Evolutionary conservation across 2,329 filamentous ascomycete species (phyloP).

Genomic region (Teratosphaeriaceae sp.): DNA sequence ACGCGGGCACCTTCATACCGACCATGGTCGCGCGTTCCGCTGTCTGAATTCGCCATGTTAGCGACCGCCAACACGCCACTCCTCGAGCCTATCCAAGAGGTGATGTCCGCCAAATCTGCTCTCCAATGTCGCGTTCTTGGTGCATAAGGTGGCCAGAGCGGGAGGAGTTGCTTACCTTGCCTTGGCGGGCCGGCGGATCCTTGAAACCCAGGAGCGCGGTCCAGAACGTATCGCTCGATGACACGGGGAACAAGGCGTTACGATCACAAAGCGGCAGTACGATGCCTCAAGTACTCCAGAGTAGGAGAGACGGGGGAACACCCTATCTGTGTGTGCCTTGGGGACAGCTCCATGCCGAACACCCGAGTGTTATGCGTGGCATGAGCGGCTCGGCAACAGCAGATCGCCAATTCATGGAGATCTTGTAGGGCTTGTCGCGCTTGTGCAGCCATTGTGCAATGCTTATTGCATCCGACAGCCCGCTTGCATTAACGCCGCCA

Average conservation of each 20-base stretch:
- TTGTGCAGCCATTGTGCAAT: no score
- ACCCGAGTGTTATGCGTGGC: neutral
- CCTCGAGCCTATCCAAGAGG: neutral
- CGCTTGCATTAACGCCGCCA: no score
- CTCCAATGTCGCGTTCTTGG: neutral
- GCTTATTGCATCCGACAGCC: no score
- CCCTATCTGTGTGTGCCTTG: no score
- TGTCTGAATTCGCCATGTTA: neutral
- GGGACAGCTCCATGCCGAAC: neutral
- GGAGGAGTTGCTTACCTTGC: neutral
- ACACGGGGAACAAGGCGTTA: no score
- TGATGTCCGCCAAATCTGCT: neutral
- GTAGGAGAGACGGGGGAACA: no score
- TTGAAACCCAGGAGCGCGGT: no score
- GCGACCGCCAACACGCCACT: neutral
- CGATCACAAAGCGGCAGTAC: neutral
- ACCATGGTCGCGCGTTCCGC: conserved; percentile 1
- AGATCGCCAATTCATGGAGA: no score
- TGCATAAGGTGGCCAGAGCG: neutral
- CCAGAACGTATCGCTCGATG: no score
- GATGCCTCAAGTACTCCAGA: neutral
- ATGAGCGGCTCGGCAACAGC: no score
- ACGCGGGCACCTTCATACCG: conserved; percentile 3
- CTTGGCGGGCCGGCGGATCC: no score
- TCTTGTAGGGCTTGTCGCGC: no score